Evolutionary conservation across 202 grass and related monocot species (phyloP), one percentile per base, ranked within the genome.

Genomic region (Eragrostis tef): DNA sequence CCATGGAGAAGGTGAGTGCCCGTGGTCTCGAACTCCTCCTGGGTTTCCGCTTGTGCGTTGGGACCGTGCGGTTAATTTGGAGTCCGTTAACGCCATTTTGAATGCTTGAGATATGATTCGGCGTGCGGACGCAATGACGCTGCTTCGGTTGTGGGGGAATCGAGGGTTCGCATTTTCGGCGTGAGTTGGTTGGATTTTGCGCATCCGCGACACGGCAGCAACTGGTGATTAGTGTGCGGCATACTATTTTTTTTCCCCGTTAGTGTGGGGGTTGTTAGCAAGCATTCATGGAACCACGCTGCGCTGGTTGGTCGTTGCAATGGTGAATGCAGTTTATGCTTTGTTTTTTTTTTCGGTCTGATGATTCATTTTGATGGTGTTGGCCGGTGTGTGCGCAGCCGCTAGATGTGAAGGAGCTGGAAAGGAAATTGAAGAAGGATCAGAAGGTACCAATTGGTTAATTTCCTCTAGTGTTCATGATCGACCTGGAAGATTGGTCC

Each of bases 381-480:
- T 45, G 39, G 14, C n/a, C n/a, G 41, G 8, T 61, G 17, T 3
- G 19, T 39, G 3, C 43, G 74, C 86, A 87, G 90, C 79, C 84
- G 76, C 76, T 69, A 1, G 75, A 89, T 52, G 86, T 81, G 26
- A 86, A 85, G 84, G 90, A 93, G 29, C 36, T 89, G 58, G 88
- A 93, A 22, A 56, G 87, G 64, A 89, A 89, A 73, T 15, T 85
- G 64, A 94, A 91, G 78, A 91, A 94, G 31, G 78, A 87, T 34
- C 84, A 89, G 46, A 91, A 94, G 86, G 92, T 86, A 56, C 7
- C 62, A 80, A 65, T 73, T 49, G 56, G 56, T 48, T 34, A 31
- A 27, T 7, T 74, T 41, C 20, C 22, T 64, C 47, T 64, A 19
- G 9, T 34, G 45, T 66, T 66, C 4, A 56, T 13, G 31, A 45